phyloP scores from a whole-genome alignment of 345 rosid species.

The Rhodamnia argentea region DNA sequence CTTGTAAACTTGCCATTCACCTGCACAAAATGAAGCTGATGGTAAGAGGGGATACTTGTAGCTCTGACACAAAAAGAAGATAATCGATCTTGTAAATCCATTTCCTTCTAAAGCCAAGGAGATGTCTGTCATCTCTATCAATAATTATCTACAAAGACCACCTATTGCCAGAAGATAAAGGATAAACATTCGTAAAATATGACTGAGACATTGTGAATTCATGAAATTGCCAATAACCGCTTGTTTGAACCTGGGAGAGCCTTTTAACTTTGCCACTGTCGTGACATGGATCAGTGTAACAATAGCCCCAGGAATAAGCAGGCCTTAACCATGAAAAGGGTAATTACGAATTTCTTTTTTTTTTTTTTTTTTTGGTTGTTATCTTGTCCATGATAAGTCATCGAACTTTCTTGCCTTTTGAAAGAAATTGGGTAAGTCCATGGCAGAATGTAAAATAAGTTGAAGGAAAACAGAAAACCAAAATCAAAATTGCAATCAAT shows the following conservation, averaged over 20 bases:
- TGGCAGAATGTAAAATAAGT: neutral
- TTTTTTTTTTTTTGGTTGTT: neutral
- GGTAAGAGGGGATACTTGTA: neutral
- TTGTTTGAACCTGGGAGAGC: neutral
- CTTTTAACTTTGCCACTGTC: neutral
- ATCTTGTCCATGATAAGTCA: neutral
- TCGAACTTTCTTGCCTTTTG: neutral
- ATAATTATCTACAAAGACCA: neutral
- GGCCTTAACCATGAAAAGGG: neutral
- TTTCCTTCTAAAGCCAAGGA: neutral
- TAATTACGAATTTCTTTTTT: neutral
- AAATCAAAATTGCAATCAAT: neutral
- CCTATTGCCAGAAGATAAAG: neutral
- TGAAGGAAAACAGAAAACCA: neutral
- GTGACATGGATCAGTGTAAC: neutral
- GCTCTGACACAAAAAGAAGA: neutral
- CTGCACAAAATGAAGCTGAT: slow-evolving; percentile 21
- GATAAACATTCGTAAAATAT: neutral
- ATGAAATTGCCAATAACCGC: neutral
- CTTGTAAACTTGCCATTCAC: slow-evolving; percentile 90
- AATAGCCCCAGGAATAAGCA: neutral
- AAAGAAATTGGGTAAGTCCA: neutral
- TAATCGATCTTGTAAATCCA: neutral
- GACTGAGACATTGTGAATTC: neutral
- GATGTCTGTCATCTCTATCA: neutral